Evolutionary conservation across 208 protist genomes (phyloP).

Genomic region (Acanthamoeba castellanii): DNA sequence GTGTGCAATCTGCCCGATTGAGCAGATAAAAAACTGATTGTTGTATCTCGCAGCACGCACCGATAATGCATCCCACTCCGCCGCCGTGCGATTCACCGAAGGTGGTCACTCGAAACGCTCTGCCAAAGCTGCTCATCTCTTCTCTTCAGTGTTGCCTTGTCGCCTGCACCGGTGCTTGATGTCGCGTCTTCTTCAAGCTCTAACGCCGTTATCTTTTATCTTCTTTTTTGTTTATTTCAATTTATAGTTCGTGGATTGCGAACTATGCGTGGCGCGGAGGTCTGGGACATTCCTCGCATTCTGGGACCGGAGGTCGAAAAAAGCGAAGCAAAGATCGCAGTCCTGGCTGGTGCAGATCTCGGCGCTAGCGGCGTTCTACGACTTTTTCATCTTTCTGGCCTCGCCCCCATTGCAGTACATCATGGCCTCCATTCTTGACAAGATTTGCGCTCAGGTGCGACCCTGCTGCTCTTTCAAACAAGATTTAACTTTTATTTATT

Average conservation of each 20-base stretch:
- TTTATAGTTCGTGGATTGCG: not conserved
- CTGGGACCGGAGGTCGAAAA: not conserved
- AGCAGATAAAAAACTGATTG: not conserved
- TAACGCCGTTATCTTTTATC: not conserved
- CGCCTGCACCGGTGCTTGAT: not conserved
- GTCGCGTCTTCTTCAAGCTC: too few species aligned
- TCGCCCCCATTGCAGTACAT: too few species aligned
- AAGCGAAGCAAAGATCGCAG: too few species aligned
- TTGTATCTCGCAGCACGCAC: not conserved
- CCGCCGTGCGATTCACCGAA: conserved; percentile 93
- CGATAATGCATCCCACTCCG: conserved; percentile 84
- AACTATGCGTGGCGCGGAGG: not conserved
- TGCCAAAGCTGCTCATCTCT: conserved; percentile 90
- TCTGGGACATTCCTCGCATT: not conserved
- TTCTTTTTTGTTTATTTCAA: not conserved
- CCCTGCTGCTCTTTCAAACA: not conserved
- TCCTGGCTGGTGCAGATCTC: not conserved
- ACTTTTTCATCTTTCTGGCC: too few species aligned
- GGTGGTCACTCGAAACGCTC: conserved; percentile 90
- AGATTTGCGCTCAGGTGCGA: conserved; percentile 33
- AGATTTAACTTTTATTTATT: not conserved
- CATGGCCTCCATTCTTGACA: conserved; percentile 35
- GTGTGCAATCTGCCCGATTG: not conserved
- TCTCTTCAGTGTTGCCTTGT: not conserved
- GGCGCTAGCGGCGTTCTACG: not conserved